Percentiles rank a stretch among this genome's conserved stretches.
Conservation (phyloP, 139 green algal species). For the Marvania coccoides region DNA sequence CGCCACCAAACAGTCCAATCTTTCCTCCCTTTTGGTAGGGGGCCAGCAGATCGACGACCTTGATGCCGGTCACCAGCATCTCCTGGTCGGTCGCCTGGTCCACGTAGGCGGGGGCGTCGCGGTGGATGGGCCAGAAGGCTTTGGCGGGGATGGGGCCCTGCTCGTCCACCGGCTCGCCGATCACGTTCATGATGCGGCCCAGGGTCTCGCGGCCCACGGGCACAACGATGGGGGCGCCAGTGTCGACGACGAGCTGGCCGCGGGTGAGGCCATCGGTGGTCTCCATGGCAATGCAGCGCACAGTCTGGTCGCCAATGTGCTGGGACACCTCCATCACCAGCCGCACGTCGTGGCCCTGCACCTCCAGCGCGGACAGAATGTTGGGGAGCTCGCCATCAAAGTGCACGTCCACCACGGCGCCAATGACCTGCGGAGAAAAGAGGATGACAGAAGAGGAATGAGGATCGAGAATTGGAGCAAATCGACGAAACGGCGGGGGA, state of each 20-base stretch:
- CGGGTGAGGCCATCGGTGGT: slow-evolving; percentile 91
- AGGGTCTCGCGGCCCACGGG: slow-evolving; percentile 93
- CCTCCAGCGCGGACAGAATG: slow-evolving; percentile 89
- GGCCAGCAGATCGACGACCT: slow-evolving; percentile 98
- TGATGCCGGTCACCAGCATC: slow-evolving; percentile 98
- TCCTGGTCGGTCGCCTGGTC: slow-evolving; percentile 97
- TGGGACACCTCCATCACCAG: slow-evolving; percentile 97
- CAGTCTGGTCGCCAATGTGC: slow-evolving; percentile 94
- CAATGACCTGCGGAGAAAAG: slow-evolving; percentile 75
- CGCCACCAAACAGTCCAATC: slow-evolving; percentile 98
- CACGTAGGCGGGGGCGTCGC: slow-evolving; percentile 87
- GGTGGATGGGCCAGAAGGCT: slow-evolving; percentile 86
- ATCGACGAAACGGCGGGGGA: neutral
- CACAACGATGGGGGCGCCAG: slow-evolving; percentile 87
- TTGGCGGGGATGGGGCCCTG: slow-evolving; percentile 80
- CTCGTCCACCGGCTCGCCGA: slow-evolving; percentile 98
- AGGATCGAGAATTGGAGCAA: no score
- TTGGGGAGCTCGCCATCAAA: slow-evolving; percentile 90
- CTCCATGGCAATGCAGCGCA: slow-evolving; percentile 97
- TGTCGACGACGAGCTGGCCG: slow-evolving; percentile 88
- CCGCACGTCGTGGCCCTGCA: slow-evolving; percentile 72
- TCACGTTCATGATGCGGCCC: slow-evolving; percentile 99
- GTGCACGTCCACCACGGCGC: slow-evolving; percentile 95
- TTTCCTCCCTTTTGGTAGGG: slow-evolving; percentile 98
- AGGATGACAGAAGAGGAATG: neutral